These are phyloP conservation scores for Penicillium thymicola DNA, from an alignment of 2,329 filamentous ascomycete species.

Conservation along the genomic window DNA sequence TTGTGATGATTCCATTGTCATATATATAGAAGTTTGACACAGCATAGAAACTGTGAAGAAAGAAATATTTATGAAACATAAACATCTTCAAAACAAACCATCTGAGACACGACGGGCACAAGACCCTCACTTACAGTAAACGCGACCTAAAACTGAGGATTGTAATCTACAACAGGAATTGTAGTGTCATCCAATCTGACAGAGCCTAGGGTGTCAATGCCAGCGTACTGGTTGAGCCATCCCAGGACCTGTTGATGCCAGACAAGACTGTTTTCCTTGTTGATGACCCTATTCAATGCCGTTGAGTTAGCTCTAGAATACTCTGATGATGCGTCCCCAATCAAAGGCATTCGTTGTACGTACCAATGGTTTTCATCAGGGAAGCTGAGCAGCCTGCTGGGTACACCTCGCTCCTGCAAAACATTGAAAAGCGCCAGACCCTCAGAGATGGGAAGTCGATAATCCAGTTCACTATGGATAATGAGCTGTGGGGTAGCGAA, in stretches of 20 bases:
- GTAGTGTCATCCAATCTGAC: constrained; percentile 34
- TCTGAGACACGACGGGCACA: background rate
- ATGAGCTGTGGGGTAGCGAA: constrained; percentile 81
- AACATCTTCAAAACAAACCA: background rate
- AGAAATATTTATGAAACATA: background rate
- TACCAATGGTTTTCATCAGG: constrained; percentile 67
- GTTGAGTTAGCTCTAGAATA: background rate
- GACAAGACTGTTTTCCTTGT: constrained; percentile 81
- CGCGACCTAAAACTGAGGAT: constrained; percentile 12
- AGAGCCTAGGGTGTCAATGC: constrained; percentile 30
- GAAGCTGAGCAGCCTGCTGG: constrained; percentile 74
- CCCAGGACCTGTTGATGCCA: constrained; percentile 81
- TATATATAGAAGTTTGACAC: background rate
- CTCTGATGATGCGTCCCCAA: background rate
- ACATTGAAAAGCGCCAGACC: constrained; percentile 78
- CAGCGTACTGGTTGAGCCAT: constrained; percentile 61
- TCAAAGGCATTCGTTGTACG: constrained; percentile 4
- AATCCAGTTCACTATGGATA: constrained; percentile 83
- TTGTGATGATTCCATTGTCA: background rate
- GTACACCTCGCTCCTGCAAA: constrained; percentile 68
- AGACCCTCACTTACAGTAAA: background rate
- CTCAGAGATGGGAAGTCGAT: constrained; percentile 77
- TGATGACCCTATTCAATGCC: constrained; percentile 61
- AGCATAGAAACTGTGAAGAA: background rate
- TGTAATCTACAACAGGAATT: constrained; percentile 33